These are phyloP conservation scores for Chlorokybus atmophyticus DNA, from an alignment of 139 green algal species.

Conservation along the genomic window DNA sequence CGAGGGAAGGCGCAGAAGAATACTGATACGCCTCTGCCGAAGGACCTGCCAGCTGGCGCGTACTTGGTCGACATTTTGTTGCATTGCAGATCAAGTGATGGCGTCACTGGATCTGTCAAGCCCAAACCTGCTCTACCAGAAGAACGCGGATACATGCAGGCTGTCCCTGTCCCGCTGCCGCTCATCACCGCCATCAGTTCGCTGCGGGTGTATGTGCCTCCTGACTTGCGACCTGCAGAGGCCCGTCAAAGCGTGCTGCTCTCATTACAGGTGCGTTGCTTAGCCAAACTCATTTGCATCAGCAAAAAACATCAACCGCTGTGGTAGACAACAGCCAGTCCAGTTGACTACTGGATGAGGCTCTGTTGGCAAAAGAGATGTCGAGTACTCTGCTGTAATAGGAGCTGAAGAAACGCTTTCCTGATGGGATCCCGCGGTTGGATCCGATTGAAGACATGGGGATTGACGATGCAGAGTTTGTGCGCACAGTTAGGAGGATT, in stretches of 20 bases:
- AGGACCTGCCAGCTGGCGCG: too few relatives aligned
- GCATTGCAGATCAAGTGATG: conserved; percentile 3
- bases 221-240: conserved; percentile 48
- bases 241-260: conserved; percentile 17
- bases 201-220: conserved; percentile 62
- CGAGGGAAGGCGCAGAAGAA: too few relatives aligned
- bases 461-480: conserved; percentile 26
- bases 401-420: conserved; percentile 33
- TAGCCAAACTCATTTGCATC: too few relatives aligned
- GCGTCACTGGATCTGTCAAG: neutral
- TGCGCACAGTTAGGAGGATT: conserved; percentile 13
- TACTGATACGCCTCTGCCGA: too few relatives aligned
- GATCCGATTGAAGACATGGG: conserved; percentile 34
- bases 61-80: conserved; percentile 59
- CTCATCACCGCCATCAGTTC: conserved; percentile 46
- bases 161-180: conserved; percentile 53
- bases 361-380: too few relatives aligned
- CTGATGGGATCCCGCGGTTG: conserved; percentile 28
- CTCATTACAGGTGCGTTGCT: too few relatives aligned
- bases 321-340: too few relatives aligned
- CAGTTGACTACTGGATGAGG: too few relatives aligned
- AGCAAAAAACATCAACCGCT: too few relatives aligned
- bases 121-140: conserved; percentile 18
- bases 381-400: too few relatives aligned
- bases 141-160: conserved; percentile 39